Percentiles rank a stretch among this genome's conserved stretches.
Conservation (phyloP, 2,329 filamentous ascomycete genomes). For the Botryotinia convoluta region DNA sequence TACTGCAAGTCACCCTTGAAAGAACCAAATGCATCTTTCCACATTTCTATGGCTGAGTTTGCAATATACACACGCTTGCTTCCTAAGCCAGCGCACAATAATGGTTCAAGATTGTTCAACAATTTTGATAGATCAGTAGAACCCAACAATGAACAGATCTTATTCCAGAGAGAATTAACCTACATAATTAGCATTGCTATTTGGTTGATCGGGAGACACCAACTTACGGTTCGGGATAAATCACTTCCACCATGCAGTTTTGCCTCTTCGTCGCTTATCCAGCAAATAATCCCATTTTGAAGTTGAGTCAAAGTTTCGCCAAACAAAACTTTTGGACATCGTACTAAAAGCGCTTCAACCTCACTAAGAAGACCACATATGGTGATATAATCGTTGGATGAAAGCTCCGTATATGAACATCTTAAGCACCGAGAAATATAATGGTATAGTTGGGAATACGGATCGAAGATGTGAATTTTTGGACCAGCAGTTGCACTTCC, state of each 20-base stretch:
- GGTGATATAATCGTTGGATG: slow-evolving; percentile 40
- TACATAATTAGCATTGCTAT: slow-evolving; percentile 39
- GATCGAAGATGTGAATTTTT: slow-evolving; percentile 51
- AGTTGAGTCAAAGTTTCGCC: slow-evolving; percentile 51
- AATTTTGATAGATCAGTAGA: slow-evolving; percentile 44
- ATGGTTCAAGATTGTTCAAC: slow-evolving; percentile 52
- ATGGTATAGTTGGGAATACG: slow-evolving; percentile 65
- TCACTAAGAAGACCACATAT: slow-evolving; percentile 54
- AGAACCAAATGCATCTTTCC: slow-evolving; percentile 68
- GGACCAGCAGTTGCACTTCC: slow-evolving; percentile 47
- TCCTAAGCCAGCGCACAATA: slow-evolving; percentile 55
- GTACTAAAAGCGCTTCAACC: slow-evolving; percentile 40
- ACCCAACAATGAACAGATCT: slow-evolving; percentile 40
- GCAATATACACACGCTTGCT: slow-evolving; percentile 57
- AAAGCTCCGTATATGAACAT: slow-evolving; percentile 48
- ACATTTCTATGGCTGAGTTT: slow-evolving; percentile 55
- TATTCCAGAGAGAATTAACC: slow-evolving; percentile 51
- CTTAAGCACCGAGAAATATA: slow-evolving; percentile 54
- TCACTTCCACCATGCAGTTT: slow-evolving; percentile 44
- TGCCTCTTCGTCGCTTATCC: slow-evolving; percentile 59
- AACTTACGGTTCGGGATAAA: slow-evolving; percentile 48
- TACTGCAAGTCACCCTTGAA: slow-evolving; percentile 57
- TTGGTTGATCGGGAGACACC: slow-evolving; percentile 9
- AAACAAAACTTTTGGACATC: slow-evolving; percentile 37
- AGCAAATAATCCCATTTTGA: slow-evolving; percentile 59